Evolutionary conservation across 164 flowering plant species (phyloP), one percentile per base, ranked within the genome.

Genomic region (Berberis thunbergii): DNA sequence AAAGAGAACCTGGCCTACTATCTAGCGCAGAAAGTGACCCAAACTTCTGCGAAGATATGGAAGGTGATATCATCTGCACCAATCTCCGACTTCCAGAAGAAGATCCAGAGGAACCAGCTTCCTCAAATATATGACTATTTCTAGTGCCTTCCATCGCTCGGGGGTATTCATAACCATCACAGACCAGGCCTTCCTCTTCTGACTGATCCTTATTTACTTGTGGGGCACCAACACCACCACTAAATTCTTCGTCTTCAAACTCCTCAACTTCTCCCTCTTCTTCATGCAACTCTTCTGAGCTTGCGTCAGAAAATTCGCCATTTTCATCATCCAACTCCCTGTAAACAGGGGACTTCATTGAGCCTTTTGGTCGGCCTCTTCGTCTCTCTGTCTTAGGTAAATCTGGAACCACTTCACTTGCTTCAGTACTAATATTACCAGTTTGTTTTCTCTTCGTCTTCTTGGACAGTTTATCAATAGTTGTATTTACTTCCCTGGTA

Each of bases 21-120:
- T 89, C 99, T 55, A 95, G 73, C n/a, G 97, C 99, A 67, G 99
- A 95, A 46, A 95, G 79, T 61, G 96, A 88, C 0, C 96, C 93
- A 79, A 91, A 95, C 65, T 95, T 95, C 84, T 82, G 94, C 46
- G 91, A 77, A 74, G 94, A 82, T 61, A 78, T 73, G 53, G 83
- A 68, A 61, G 97, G 87, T 56, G 97, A 81, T 6, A 72, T 81
- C 38, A 65, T 77, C 63, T 68, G 80, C 39, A 65, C 70, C 77
- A 82, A 72, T 72, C 78, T 86, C 68, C 70, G 83, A 75, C 82
- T 78, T 50, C 79, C 88, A 6, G 88, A 76, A 46, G 97, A 95
- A 49, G 99, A 91, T 61, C 94, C 94, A 3, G 99, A 81, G 3
- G 97, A 95, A 64, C 82, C 84, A 67, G 82, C 90, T 73, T 89